Evolutionary conservation across 2,329 filamentous ascomycete genomes (phyloP), one percentile per base, ranked within the genome.

Genomic region (Alternaria hordeiaustralica): DNA sequence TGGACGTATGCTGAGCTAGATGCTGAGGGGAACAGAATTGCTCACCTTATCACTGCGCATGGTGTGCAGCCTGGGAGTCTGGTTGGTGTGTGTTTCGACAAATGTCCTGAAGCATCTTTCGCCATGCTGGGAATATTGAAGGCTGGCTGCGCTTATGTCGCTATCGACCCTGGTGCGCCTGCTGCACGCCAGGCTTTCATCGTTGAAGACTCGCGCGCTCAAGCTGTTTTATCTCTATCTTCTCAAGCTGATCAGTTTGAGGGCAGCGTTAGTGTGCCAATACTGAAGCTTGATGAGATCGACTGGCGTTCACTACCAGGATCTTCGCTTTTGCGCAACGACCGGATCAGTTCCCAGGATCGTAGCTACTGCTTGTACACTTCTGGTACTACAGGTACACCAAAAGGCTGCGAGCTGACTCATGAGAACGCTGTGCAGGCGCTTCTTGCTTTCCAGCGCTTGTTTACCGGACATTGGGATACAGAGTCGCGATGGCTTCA

Each of bases 361-460:
- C 88, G 88, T 0, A 93, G 90, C 70, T 97, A 96, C 75, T 95
- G 92, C 62, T 84, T 97, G 1, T 97, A 96, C 77, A 97, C 93
- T 0, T 95, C 92, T 4, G 93, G 93, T 4, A 96, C 93, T 0
- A 97, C 93, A 0, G 93, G 93, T 3, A 92, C 89, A 0, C 93
- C 94, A 0, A 97, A 97, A 71, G 93, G 93, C 2, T 97, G 94
- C 69, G 88, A 96, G 62, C 89, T 97, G 50, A 96, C 92, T 0
- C 94, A 97, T 73, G 89, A 93, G 55, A 97, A 97, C 76, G 88
- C 92, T 0, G 91, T 97, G 0, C 94, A 97, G 76, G 93, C 93
- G 25, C 93, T 97, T 88, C 87, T 95, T 58, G 89, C 94, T 0
- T 97, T 97, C 77, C 90, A 93, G 71, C 83, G 89, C 28, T 84